Conservation (phyloP, 441 rosid genomes). For the Mallotus japonicus region DNA sequence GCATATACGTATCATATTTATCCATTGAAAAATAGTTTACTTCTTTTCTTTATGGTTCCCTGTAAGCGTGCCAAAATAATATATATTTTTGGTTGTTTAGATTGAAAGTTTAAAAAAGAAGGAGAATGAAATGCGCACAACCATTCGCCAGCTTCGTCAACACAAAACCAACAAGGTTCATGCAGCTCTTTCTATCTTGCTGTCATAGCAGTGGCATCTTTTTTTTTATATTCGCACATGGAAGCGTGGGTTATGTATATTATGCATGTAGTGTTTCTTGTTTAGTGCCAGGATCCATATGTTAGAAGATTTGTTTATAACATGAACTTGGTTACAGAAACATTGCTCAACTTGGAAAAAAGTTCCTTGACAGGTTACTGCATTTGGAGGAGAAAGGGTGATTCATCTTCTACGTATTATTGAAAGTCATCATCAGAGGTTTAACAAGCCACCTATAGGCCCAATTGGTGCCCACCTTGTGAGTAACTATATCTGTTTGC, state of each 20-base stretch:
- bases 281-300: background rate
- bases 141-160: slow-evolving; percentile 51
- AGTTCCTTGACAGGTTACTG: slow-evolving; percentile 67
- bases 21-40: background rate
- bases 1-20: background rate
- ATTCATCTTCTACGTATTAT: slow-evolving; percentile 71
- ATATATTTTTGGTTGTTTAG: slow-evolving; percentile 41
- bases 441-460: slow-evolving; percentile 86
- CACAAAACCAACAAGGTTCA: slow-evolving; percentile 77
- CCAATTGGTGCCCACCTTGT: slow-evolving; percentile 97
- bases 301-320: background rate
- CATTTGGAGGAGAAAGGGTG: slow-evolving; percentile 95
- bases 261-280: background rate
- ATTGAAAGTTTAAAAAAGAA: slow-evolving; percentile 49
- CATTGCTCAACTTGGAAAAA: background rate
- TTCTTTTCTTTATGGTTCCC: background rate
- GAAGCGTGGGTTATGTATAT: background rate
- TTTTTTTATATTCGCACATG: slow-evolving; percentile 3
- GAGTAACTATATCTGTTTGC: slow-evolving; percentile 27
- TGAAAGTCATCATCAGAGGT: slow-evolving; percentile 60
- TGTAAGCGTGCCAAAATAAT: slow-evolving; percentile 13
- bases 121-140: slow-evolving; percentile 34
- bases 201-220: background rate
- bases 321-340: background rate
- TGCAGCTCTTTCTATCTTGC: slow-evolving; percentile 23